Base-by-base conservation (phyloP, 768 basidiomycete species). In the Rhodotorula kratochvilovae region DNA sequence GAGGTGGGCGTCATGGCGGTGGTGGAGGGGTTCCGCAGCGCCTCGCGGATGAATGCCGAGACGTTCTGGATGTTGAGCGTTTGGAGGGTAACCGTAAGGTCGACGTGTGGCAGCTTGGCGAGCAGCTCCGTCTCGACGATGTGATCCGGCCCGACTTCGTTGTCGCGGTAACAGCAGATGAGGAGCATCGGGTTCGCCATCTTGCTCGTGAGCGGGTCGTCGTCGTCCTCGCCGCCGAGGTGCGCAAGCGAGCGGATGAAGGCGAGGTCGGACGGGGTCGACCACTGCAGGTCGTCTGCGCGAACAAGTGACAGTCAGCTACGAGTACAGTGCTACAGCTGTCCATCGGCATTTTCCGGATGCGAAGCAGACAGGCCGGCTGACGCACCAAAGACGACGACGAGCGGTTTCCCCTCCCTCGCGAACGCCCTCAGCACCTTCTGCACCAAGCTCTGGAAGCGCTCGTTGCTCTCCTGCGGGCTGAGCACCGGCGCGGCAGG, bases 241-340 rank as follows among this genome's bases (percentile, higher is more conserved):
- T 42, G 42, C 33, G 62, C 54, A 58, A 74, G 68, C 5, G 73
- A 64, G 12, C 58, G 57, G 58, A 74, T 74, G 59, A 74, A 74
- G 27, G 66, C 45, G 46, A 70, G 45, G 59, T 74, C 73, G 59
- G 68, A 43, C 13, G 54, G 29, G 0, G 66, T 71, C 23, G 69
- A 68, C 73, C 73, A 74, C 31, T 74, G 73, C 21, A 74, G 66
- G 60, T 74, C 73, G 56, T 74, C 69, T 69, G 56, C 19, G 5
- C 39, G n/a, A n/a, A n/a, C n/a, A n/a, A n/a, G n/a, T n/a, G n/a
- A n/a, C n/a, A n/a, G n/a, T n/a, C n/a, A n/a, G n/a, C n/a, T n/a
- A n/a, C n/a, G n/a, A n/a, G n/a, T n/a, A n/a, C n/a, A n/a, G n/a
- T n/a, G n/a, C n/a, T n/a, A n/a, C n/a, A n/a, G n/a, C n/a, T n/a